Evolutionary conservation across 2,329 filamentous ascomycete species (phyloP), one percentile per base, ranked within the genome.

Genomic region (Colletotrichum caudatum): DNA sequence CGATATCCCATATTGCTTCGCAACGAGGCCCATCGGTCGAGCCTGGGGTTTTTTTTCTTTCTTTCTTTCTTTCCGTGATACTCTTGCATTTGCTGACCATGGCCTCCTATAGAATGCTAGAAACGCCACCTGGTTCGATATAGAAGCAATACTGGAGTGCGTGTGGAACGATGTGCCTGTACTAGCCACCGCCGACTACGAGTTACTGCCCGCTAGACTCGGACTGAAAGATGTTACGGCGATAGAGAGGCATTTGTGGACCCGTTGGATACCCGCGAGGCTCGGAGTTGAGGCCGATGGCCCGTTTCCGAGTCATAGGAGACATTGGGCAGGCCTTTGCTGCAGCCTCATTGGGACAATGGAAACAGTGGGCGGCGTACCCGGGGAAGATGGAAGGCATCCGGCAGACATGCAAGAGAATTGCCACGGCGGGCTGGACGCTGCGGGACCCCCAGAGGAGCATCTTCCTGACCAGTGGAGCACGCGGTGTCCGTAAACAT

Each of bases 111-210:
- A 60, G 69, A 71, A 71, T 69, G 59, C 63, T 35, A 48, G 44
- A 54, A 60, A 39, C 69, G 54, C 65, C 53, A 69, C 53, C 59
- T 64, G 33, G 39, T 51, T 18, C 59, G 59, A 69, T 23, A 35
- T 35, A 67, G 58, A 71, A 71, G 64, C 64, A 71, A 71, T 67
- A 51, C 33, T 46, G 41, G 26, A 9, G 14, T 16, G 39, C 51
- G 37, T 23, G 29, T 56, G 48, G 53, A 48, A 64, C 54, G 65
- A 64, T n/a, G 44, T 7, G 14, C 20, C 23, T 8, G n/a, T 23
- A 18, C 69, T 69, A 60, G 69, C 65, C 59, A 71, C 69, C 65
- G 33, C 9, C 44, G 46, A 69, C 14, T 46, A 71, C 54, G 65
- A 50, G 23, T 53, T 37, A 68, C 18, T 50, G 53, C 20, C 41